Base-by-base conservation (phyloP, 2,329 filamentous ascomycete genomes). In the Botrytis paeoniae region DNA sequence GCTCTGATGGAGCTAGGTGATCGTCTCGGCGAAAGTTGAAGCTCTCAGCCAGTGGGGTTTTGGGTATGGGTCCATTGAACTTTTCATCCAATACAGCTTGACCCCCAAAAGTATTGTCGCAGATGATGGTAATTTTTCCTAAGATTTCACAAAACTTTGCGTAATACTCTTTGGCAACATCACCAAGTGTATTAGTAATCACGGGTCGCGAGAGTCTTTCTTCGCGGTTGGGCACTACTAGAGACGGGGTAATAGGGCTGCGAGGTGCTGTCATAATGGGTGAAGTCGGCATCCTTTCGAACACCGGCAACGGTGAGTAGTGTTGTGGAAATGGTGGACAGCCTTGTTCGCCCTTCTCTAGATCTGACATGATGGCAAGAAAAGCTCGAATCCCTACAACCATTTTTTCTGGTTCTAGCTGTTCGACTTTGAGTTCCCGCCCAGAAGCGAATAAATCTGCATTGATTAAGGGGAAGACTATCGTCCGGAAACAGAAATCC, bases 371-470 rank as follows among this genome's bases (percentile, higher is more conserved):
- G 77, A 98, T 94, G 45, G 92, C 93, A 41, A 99, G 86, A 80
- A 98, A 99, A 4, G 96, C 93, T 75, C 94, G 89, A 75, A 99
- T 99, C 4, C 95, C 96, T 77, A 99, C 93, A n/a, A 98, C 95
- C 84, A 98, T 97, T 78, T 93, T 92, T 80, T 99, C 97, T 0
- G 97, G 96, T 75, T 99, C 96, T 75, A 99, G 87, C 79, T 97
- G 93, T 80, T 98, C 96, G 41, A 98, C 75, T 80, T 90, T 94
- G 43, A 81, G 87, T 76, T 93, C 85, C 72, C 76, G 78, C 2
- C 86, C 86, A 29, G 90, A 89, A 41, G 88, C 86, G 80, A 98
- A 96, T n/a, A 94, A 85, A 70, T 98, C 95, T 1, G 94, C 94
- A 80, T 97, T 97, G 80, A 99, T 92, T 54, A 99, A 84, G 4